Base-by-base conservation (phyloP, 805 yeast genomes). In the Wickerhamomyces silvicola region DNA sequence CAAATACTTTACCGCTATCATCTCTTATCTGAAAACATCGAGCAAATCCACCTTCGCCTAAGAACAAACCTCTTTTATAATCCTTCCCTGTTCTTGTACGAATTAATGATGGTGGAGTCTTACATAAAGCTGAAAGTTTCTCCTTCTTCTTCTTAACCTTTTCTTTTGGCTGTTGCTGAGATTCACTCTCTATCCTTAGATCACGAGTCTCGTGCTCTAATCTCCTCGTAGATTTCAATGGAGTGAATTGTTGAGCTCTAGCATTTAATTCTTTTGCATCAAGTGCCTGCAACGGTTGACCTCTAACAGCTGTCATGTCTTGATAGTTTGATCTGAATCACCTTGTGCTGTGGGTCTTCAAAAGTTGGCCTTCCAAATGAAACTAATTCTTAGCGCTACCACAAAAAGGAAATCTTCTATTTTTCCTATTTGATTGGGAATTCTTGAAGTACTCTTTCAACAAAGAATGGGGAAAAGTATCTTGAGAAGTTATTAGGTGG, bases 11-110 rank as follows among this genome's bases (percentile, higher is more conserved):
- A 22, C 97, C 97, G 43, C 73, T 66, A 39, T 86, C 81, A 60
- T 88, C 95, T 54, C 82, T 85, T 69, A 92, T 92, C 57, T 92
- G 97, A 62, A 92, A 92, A 56, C 99, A 92, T 53, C 97, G 76
- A 12, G 98, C 99, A 66, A 92, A 92, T 0, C 99, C 99, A 39
- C 99, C 99, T 63, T 90, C 97, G 22, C 98, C 98, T 22, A 92
- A 66, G 49, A 87, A 88, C 38, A 69, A 69, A 2, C 97, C 97
- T 54, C 97, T 74, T 42, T 82, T 85, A 59, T 83, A 92, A 47
- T 87, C 94, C 53, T 84, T 75, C 27, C 96, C 96, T 37, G 72
- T 70, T 60, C 88, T 74, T 26, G 92, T 85, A 46, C 90, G 73
- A 44, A 92, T 94, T 43, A 88, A 70, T 12, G 95, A 81, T 22